phyloP scores from a whole-genome alignment of 441 rosid genomes.

The Adansonia gregorii region DNA sequence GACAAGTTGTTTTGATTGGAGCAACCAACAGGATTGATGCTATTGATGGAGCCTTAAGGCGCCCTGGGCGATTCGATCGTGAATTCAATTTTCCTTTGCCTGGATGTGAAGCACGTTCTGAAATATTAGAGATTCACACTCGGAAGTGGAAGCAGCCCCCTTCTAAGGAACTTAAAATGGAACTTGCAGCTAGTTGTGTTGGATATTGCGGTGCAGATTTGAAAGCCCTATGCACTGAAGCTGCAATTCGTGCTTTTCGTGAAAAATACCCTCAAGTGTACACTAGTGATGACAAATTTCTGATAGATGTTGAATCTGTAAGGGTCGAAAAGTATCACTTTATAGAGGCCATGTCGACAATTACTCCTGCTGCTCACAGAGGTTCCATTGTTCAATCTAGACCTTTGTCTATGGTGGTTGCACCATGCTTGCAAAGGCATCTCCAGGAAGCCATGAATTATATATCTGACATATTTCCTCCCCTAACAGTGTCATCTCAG shows the following conservation, averaged over 20 bases:
- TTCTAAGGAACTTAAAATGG: slow-evolving; percentile 75
- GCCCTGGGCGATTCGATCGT: slow-evolving; percentile 99
- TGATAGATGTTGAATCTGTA: slow-evolving; percentile 94
- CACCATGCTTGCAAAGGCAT: slow-evolving; percentile 87
- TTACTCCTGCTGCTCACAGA: slow-evolving; percentile 98
- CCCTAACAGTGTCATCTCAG: slow-evolving; percentile 70
- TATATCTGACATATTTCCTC: slow-evolving; percentile 80
- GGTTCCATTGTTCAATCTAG: slow-evolving; percentile 96
- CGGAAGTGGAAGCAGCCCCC: slow-evolving; percentile 99
- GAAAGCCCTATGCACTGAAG: slow-evolving; percentile 97
- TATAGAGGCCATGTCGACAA: slow-evolving; percentile 93
- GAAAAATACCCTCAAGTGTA: slow-evolving; percentile 99
- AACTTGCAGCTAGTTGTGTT: slow-evolving; percentile 97
- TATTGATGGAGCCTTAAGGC: slow-evolving; percentile 98
- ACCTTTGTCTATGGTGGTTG: slow-evolving; percentile 92
- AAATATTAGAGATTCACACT: slow-evolving; percentile 95
- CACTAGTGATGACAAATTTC: slow-evolving; percentile 94
- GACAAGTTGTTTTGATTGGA: slow-evolving; percentile 99
- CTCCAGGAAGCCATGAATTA: slow-evolving; percentile 72
- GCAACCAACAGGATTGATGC: slow-evolving; percentile 99
- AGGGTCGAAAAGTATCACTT: slow-evolving; percentile 90
- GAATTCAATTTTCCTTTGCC: slow-evolving; percentile 98
- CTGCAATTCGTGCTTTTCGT: slow-evolving; percentile 98
- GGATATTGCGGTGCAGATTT: slow-evolving; percentile 99
- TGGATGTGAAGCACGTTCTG: slow-evolving; percentile 97